These are phyloP conservation scores for Termitomyces sp. DNA, from an alignment of 768 basidiomycete species.

Conservation along the genomic window DNA sequence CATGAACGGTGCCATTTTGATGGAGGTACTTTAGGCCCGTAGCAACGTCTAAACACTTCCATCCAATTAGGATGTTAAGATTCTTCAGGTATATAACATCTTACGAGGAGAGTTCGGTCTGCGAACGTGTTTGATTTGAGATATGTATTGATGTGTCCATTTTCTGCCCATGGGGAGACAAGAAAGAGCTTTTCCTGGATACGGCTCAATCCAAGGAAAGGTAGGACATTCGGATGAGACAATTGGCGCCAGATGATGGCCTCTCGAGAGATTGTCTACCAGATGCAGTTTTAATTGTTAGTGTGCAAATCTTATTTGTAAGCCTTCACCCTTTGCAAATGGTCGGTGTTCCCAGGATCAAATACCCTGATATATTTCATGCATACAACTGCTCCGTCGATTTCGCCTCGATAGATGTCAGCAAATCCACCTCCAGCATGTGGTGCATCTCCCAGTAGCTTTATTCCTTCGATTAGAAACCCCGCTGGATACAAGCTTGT, in stretches of 20 bases:
- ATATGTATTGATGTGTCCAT: background rate
- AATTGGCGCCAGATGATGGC: too few relatives aligned
- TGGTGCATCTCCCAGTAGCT: too few relatives aligned
- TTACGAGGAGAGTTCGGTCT: background rate
- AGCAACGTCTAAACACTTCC: background rate
- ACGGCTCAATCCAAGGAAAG: background rate
- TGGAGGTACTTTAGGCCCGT: background rate
- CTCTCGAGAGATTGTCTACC: too few relatives aligned
- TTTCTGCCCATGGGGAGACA: background rate
- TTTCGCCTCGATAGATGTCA: too few relatives aligned
- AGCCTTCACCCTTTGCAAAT: background rate
- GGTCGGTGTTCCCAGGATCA: background rate
- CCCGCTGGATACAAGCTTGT: too few relatives aligned
- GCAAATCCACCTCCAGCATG: too few relatives aligned
- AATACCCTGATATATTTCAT: too few relatives aligned
- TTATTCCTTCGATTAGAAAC: too few relatives aligned
- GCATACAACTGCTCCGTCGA: too few relatives aligned
- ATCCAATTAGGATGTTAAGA: background rate
- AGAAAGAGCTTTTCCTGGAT: background rate
- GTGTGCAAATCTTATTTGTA: too few relatives aligned
- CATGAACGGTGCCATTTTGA: background rate
- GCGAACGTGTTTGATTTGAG: background rate
- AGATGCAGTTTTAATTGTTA: too few relatives aligned
- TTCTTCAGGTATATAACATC: too few relatives aligned
- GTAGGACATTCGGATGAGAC: background rate